These are phyloP conservation scores for Exophiala sp. DNA, from an alignment of 2,329 filamentous ascomycete species.

Conservation along the genomic window DNA sequence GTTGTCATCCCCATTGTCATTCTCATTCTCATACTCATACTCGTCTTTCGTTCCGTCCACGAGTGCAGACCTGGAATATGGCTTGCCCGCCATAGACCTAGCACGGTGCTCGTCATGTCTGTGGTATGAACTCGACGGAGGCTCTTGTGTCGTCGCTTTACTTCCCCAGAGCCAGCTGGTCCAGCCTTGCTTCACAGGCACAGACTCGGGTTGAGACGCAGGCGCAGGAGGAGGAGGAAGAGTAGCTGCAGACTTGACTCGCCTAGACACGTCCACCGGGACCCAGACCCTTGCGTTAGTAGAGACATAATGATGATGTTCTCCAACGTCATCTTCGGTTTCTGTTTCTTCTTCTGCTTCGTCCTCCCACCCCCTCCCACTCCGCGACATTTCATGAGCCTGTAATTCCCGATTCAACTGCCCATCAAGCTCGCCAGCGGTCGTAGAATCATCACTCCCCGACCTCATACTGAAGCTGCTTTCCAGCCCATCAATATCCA, in stretches of 20 bases:
- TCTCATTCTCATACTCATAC: neutral
- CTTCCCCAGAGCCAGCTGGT: conserved; percentile 16
- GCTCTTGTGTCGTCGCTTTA: neutral
- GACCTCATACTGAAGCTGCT: conserved; percentile 27
- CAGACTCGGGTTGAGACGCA: neutral
- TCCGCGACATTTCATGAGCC: neutral
- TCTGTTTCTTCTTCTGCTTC: neutral
- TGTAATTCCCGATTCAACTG: conserved; percentile 15
- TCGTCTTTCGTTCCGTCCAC: neutral
- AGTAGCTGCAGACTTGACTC: neutral
- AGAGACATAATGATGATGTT: neutral
- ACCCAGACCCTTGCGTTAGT: neutral
- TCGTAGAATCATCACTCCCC: conserved; percentile 12
- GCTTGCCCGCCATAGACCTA: neutral
- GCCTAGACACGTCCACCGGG: neutral
- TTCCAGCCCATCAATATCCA: conserved; percentile 26
- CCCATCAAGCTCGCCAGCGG: conserved; percentile 8
- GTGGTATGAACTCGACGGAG: neutral
- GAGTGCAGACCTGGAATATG: neutral
- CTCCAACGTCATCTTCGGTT: neutral
- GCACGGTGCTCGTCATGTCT: neutral
- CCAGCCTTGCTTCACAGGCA: conserved; percentile 8
- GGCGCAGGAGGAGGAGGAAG: too few relatives aligned
- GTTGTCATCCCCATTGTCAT: too few relatives aligned
- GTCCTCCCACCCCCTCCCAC: neutral